Evolutionary conservation across 2,329 filamentous ascomycete genomes (phyloP), one percentile per base, ranked within the genome.

Genomic region (Sphaceloma murrayae): DNA sequence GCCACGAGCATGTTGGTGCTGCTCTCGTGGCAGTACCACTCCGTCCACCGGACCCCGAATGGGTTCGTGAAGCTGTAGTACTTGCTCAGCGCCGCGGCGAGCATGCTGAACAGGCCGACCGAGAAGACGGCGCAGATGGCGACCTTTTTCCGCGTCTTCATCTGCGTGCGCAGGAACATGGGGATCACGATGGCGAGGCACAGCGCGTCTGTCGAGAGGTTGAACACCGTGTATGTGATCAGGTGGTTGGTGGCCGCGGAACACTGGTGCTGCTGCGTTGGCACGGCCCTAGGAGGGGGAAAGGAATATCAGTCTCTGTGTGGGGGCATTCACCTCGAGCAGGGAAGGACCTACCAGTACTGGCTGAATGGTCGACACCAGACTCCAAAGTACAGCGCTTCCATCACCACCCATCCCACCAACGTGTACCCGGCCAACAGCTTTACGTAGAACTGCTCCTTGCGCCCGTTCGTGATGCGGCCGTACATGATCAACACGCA

Each of bases 1-100:
- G 74, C 69, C 11, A 78, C 75, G 38, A 77, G 67, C 30, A 80
- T 65, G 4, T 75, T 73, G 0, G 76, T 76, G 33, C 70, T 73
- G 9, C 70, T 68, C 54, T 80, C 76, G 19, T 74, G 68, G 6
- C 75, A 68, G 50, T 77, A 77, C 75, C 75, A 80, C 51, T 70
- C 70, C 0, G 75, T 68, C 64, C 76, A 80, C 27, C 70, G 58
- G 10, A 64, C 62, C 2, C 71, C 72, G 54, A 75, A 78, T 1
- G 72, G 72, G 14, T 74, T 59, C 11, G 61, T 68, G 48, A 80
- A 77, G 33, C 73, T 75, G 59, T 77, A 77, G 53, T 75, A 74
- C 48, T 78, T 77, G 60, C 77, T 79, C 11, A 80, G 61, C 4
- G 73, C 67, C 8, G 75, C 73, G 13, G 72, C 71, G 10, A 79